Conservation (phyloP, 192 early-diverging fungal species). For the Coemansia reversa region DNA sequence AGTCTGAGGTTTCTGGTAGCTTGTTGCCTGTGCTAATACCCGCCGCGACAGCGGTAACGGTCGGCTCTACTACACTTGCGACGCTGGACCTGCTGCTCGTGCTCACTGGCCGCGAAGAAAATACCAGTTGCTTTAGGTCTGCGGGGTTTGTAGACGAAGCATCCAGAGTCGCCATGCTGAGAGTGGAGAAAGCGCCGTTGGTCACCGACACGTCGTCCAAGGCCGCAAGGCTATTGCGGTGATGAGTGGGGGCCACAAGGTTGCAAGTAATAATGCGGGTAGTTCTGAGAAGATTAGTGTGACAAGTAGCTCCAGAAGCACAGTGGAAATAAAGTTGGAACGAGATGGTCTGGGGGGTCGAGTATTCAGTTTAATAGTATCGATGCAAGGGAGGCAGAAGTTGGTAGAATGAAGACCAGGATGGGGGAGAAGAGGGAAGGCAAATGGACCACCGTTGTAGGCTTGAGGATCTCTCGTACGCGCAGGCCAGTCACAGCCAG, state of each 20-base stretch:
- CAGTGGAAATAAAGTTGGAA: neutral
- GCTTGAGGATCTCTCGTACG: too few relatives aligned
- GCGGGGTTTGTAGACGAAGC: conserved; percentile 20
- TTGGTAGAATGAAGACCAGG: neutral
- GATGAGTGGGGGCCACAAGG: neutral
- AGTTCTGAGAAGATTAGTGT: neutral
- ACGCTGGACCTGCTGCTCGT: conserved; percentile 49
- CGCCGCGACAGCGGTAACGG: neutral
- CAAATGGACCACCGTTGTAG: neutral
- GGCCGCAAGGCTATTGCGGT: neutral
- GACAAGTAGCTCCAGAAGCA: neutral
- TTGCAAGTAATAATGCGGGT: neutral
- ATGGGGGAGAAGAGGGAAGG: neutral
- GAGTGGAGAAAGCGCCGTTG: neutral
- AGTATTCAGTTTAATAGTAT: neutral
- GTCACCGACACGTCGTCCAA: neutral
- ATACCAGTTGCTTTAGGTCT: conserved; percentile 12
- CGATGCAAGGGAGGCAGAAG: neutral
- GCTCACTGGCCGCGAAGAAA: conserved; percentile 46
- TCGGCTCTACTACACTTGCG: conserved; percentile 18
- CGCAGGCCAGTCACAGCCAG: neutral
- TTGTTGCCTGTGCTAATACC: conserved; percentile 7
- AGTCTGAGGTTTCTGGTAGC: conserved; percentile 38
- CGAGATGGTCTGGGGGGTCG: neutral
- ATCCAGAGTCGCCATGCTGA: conserved; percentile 16